Conservation (phyloP, 179 eudicot genomes). For the Pouteria campechiana region DNA sequence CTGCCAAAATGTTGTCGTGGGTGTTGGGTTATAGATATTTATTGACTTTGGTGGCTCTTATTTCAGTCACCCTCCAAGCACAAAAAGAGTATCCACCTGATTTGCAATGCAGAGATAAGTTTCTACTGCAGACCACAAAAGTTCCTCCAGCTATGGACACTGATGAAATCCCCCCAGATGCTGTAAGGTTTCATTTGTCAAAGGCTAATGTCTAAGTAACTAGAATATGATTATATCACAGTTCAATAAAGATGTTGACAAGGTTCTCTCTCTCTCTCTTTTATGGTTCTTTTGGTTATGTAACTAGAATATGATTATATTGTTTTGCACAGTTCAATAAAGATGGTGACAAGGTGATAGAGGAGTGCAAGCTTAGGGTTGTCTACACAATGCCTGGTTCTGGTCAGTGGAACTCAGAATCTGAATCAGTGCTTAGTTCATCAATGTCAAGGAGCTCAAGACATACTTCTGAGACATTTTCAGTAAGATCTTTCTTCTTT, state of each 20-base stretch:
- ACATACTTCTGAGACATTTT: conserved; percentile 20
- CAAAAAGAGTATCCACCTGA: conserved; percentile 74
- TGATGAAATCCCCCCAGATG: conserved; percentile 63
- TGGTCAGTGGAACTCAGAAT: conserved; percentile 29
- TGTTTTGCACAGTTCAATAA: conserved; percentile 48
- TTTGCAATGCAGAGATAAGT: conserved; percentile 81
- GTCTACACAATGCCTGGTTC: conserved; percentile 40
- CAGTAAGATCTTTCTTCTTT: conserved; percentile 35
- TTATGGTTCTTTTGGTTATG: too few relatives aligned
- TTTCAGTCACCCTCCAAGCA: conserved; percentile 77
- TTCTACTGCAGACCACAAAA: conserved; percentile 74
- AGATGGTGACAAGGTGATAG: conserved; percentile 63
- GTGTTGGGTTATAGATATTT: neutral
- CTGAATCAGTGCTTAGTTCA: too few relatives aligned
- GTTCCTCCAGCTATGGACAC: conserved; percentile 50
- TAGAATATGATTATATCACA: neutral
- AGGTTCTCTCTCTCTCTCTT: neutral
- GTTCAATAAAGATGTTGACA: neutral
- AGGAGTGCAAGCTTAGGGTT: conserved; percentile 79
- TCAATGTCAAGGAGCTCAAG: conserved; percentile 18
- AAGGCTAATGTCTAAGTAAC: neutral
- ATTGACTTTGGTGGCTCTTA: neutral
- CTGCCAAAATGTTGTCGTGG: neutral
- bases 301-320: neutral
- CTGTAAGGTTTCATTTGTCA: conserved; percentile 34